Base-by-base conservation (phyloP, 306 rosid species). In the Prunus dulcis region DNA sequence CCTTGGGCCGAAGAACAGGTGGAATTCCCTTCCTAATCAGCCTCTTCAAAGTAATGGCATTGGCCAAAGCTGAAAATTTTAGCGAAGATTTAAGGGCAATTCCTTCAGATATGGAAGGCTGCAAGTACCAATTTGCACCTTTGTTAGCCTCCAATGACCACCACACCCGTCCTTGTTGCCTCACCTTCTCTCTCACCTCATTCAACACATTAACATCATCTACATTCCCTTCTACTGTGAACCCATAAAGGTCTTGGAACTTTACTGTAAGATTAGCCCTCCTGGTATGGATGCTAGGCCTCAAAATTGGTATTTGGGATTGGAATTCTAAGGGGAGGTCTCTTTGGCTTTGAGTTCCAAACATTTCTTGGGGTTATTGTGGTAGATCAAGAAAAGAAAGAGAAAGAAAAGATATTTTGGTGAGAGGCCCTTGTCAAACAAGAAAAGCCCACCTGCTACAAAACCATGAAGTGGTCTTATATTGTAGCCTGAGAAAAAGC, bases 101-200 rank as follows among this genome's bases (percentile, higher is more conserved):
- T 15, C 97, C 97, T 82, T 88, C 96, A 3, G 91, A 90, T 61
- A 89, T 85, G 14, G 97, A 80, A 32, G 89, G 84, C 19, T 91
- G 88, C 77, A 96, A 80, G 69, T 96, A 96, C 99, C 99, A 96
- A 92, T 91, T 89, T 23, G 88, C 99, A 3, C 99, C 99, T 78
- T 91, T 96, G 83, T 86, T 92, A 7, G 99, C 98, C 79, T 96
- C 99, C 82, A 96, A 82, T 23, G 97, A 93, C 99, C 99, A 96
- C 99, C 99, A 96, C 27, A 88, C 96, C 73, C 97, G 77, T 9
- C 97, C 99, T 75, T 96, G 99, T 71, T 91, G 86, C 82, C 98
- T 89, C 81, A 96, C 99, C 87, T 91, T 96, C 80, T 96, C 99
- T 79, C 99, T 81, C 38, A 96, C 97, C 87, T 96, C 99, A 80